phyloP scores from a whole-genome alignment of 2,329 filamentous ascomycete species.

The Chaetothyriales sp. region DNA sequence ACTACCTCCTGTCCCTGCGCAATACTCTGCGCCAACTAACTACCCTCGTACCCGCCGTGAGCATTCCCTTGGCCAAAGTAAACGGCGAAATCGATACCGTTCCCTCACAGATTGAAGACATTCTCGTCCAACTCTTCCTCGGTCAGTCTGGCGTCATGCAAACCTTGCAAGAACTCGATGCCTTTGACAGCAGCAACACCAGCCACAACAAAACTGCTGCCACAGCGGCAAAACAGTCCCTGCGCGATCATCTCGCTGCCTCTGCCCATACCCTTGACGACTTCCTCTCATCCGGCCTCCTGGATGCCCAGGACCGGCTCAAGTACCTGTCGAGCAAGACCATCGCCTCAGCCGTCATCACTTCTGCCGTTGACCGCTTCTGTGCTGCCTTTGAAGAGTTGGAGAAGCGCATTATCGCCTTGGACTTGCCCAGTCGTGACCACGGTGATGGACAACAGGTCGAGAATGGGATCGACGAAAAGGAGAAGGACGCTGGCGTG shows the following conservation, averaged over 20 bases:
- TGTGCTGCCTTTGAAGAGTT: constrained; percentile 69
- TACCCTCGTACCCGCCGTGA: constrained; percentile 24
- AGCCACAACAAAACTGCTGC: not conserved
- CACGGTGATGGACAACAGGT: constrained; percentile 10
- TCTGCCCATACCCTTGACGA: constrained; percentile 63
- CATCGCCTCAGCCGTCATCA: constrained; percentile 62
- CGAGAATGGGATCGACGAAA: constrained; percentile 1
- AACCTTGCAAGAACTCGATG: constrained; percentile 11
- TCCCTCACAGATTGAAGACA: constrained; percentile 7
- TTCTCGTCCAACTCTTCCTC: constrained; percentile 10
- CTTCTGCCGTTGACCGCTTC: constrained; percentile 70
- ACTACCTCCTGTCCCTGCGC: constrained; percentile 39
- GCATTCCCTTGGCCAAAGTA: constrained; percentile 9
- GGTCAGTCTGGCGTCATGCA: constrained; percentile 12
- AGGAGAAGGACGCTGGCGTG: constrained; percentile 22
- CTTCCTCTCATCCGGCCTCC: constrained; percentile 81
- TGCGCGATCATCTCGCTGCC: constrained; percentile 37
- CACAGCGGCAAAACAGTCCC: constrained; percentile 18
- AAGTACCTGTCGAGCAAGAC: constrained; percentile 58
- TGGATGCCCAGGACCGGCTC: constrained; percentile 78
- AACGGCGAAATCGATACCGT: constrained; percentile 9
- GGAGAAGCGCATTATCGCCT: constrained; percentile 41
- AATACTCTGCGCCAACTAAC: constrained; percentile 44
- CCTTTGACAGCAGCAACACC: not conserved
- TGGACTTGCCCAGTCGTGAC: constrained; percentile 41